Base-by-base conservation (phyloP, 768 basidiomycete species). In the Clitopilus passeckerianus region DNA sequence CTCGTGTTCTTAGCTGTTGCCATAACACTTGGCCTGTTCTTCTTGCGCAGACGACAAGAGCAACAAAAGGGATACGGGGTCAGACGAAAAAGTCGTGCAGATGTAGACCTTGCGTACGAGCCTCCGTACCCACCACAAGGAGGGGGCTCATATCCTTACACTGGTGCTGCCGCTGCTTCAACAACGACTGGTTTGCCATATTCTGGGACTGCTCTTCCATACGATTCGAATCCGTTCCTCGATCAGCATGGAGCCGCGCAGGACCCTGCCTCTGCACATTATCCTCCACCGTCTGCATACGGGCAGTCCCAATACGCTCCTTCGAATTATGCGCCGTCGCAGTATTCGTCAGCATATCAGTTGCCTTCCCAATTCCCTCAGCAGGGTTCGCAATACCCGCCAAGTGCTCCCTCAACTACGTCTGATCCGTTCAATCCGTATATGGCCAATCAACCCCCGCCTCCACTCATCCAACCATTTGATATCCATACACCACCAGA, bases 1-100 rank as follows among this genome's bases (percentile, higher is more conserved):
- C 67, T 87, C 30, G 62, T 85, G 34, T 84, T 83, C 58, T 65
- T 86, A 20, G 79, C 83, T n/a, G 77, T 77, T 15, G 66, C 80
- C 22, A 71, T 82, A 27, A 78, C 80, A 2, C 70, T 88, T 16
- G 80, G 75, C 7, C 65, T 84, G 8, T 86, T 83, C 67, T 83
- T 76, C 72, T 63, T 86, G 59, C 71, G 65, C 68, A 80, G 63
- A 64, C 73, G 46, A 50, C 68, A 67, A 30, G 68, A 73, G 64
- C 46, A 23, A 50, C 59, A 68, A 23, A 66, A 65, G 15, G 62
- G 57, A 52, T 59, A 58, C 27, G 60, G 59, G 16, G 34, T 50
- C 30, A 57, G 57, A 22, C 33, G 30, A 15, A 53, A 61, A 64
- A 61, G 69, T 50, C 66, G 71, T 12, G 69, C 71, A 34, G 46